Base-by-base conservation (phyloP, 2,329 filamentous ascomycete genomes). In the Aspergillus amoenus region DNA sequence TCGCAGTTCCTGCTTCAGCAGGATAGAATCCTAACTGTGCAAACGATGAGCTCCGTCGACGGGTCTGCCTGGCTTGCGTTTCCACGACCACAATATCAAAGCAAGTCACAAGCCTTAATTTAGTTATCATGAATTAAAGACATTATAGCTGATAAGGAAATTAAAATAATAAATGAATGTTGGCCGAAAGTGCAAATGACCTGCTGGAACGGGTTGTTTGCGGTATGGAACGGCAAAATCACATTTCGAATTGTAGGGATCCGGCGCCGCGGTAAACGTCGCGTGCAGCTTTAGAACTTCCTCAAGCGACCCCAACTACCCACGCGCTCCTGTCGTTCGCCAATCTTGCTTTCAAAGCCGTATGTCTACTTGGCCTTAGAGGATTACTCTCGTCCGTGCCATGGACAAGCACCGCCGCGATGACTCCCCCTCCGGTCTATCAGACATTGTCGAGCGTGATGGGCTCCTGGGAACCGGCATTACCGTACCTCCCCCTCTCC, bases 381-480 rank as follows among this genome's bases (percentile, higher is more conserved):
- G 43, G 59, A 42, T 51, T 57, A 15, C 56, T 66, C 64, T 58
- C 64, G 61, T 60, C 47, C 53, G 63, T 64, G 66, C 61, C 64
- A 79, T 79, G 77, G 77, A 76, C 67, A 74, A 73, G 59, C 69
- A 74, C 60, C 75, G 74, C 62, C 77, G 75, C 56, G 73, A 79
- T 74, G 76, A 75, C 53, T 79, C 77, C 55, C 75, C 75, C 52
- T 73, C 76, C 57, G 72, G 75, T 62, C 69, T 71, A 57, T 77
- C 73, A 59, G 68, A 70, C 64, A 72, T 72, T 60, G 72, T 72
- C 54, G 76, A 78, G 57, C 74, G 74, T 51, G 76, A 79, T 52
- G 73, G 73, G 58, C 70, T 80, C 57, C 69, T 81, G 65, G 78
- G 78, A 52, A 78, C 77, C 57, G 78, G 78, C 55, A 68, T 81